Evolutionary conservation across 1,139 yeast genomes (phyloP), one percentile per base, ranked within the genome.

Genomic region (Lodderomyces margitis): DNA sequence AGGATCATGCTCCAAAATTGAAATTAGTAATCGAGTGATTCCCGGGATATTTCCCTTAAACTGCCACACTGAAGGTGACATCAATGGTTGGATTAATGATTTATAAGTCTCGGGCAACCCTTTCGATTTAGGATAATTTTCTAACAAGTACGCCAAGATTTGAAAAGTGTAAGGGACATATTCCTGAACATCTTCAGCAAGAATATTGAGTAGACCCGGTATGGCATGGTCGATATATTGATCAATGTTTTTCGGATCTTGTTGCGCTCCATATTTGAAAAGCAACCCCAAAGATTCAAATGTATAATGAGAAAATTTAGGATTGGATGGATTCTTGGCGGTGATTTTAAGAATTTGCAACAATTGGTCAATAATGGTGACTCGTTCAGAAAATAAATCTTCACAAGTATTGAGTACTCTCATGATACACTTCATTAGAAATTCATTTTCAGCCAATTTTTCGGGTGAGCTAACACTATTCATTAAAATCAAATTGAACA

Each of bases 81-180:
- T 70, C 31, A 94, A 69, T 0, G 98, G 98, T 50, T 80, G 81
- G 21, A 88, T 74, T 41, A 94, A 69, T 43, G 78, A 80, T 45
- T 72, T 75, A 55, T 81, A 87, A 30, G 81, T 70, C 1, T 69
- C 75, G 2, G 96, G 92, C 27, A 92, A 68, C 5, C 72, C 63
- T 6, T 57, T 53, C 1, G 60, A 51, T 12, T 55, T 55, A 4
- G 89, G 88, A 46, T 76, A 76, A 24, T 69, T 68, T 52, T 87
- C 95, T 41, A 94, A 70, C 48, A 88, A 64, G 56, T 68, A 89
- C 1, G 98, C 85, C 50, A 92, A 70, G 17, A 92, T 74, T 66
- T 94, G 99, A 64, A 94, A 87, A 7, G 85, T 81, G 56, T 94
- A 94, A 7, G 98, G 98, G 12, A 87, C 83, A 59, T 92, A 94